Evolutionary conservation across 2,329 filamentous ascomycete species (phyloP).

Genomic region (Alternaria sp.): DNA sequence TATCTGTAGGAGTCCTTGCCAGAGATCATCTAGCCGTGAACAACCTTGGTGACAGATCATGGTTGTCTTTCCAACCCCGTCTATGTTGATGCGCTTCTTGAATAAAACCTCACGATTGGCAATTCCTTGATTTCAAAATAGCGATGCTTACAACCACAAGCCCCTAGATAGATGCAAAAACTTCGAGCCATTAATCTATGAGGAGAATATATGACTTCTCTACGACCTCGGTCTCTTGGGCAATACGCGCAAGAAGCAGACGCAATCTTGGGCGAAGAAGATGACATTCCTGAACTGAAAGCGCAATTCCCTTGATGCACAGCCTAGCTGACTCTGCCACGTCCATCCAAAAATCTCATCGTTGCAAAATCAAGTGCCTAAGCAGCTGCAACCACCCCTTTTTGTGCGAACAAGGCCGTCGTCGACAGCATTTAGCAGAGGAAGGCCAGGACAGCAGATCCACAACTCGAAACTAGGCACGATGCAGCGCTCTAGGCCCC

Average conservation of each 20-base stretch:
- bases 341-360: not conserved
- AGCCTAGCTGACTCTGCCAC: not conserved
- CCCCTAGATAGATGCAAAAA: not conserved
- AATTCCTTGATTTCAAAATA: not conserved
- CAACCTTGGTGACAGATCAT: not conserved
- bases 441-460: not conserved
- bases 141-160: not conserved
- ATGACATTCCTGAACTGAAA: not conserved
- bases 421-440: not conserved
- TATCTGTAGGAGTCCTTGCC: not conserved
- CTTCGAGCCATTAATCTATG: not conserved
- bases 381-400: not conserved
- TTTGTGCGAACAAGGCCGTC: not conserved
- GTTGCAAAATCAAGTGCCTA: not conserved
- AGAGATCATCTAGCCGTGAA: not conserved
- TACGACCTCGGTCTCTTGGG: not conserved
- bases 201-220: not conserved
- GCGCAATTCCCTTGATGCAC: not conserved
- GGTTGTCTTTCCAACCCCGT: not conserved
- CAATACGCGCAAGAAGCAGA: not conserved
- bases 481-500: not conserved
- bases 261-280: not conserved
- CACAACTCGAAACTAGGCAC: not conserved
- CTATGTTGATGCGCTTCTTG: no score
- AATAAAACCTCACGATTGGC: not conserved